phyloP scores from a whole-genome alignment of 495 filamentous ascomycete genomes.

The Geoglossum glabrum region DNA sequence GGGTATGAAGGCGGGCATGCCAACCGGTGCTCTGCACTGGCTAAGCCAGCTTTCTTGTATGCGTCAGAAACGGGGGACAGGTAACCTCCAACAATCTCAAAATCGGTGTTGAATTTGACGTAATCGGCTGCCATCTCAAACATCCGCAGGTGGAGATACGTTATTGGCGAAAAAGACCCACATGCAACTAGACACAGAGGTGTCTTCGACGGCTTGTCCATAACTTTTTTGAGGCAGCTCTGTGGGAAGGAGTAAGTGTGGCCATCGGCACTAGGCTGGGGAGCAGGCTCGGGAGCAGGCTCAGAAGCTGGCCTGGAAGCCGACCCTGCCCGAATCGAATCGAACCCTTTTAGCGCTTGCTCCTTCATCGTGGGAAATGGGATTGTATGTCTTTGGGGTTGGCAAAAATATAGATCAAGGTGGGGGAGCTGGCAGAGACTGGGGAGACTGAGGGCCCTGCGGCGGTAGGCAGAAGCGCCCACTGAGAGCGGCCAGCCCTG shows the following conservation, averaged over 20 bases:
- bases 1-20: neutral
- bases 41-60: conserved; percentile 82
- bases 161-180: conserved; percentile 76
- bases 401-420: too few relatives aligned
- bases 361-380: too few relatives aligned
- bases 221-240: conserved; percentile 44
- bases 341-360: too few relatives aligned
- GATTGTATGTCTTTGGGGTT: too few relatives aligned
- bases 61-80: conserved; percentile 63
- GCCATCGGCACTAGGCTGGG: neutral
- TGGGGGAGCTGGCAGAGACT: too few relatives aligned
- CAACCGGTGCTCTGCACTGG: conserved; percentile 50
- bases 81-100: conserved; percentile 72
- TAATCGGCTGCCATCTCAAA: conserved; percentile 81
- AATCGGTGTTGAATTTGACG: conserved; percentile 60
- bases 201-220: conserved; percentile 46
- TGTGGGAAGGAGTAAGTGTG: conserved; percentile 51
- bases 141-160: conserved; percentile 80
- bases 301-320: too few relatives aligned
- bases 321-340: too few relatives aligned
- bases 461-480: too few relatives aligned
- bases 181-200: conserved; percentile 75
- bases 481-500: too few relatives aligned
- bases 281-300: too few relatives aligned
- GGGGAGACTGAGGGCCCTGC: too few relatives aligned